A percentile compares a stretch with the other conserved stretches of the same genome.
Evolutionary conservation across 495 filamentous ascomycete species (phyloP).

Genomic region (Rusavskia elegans): DNA sequence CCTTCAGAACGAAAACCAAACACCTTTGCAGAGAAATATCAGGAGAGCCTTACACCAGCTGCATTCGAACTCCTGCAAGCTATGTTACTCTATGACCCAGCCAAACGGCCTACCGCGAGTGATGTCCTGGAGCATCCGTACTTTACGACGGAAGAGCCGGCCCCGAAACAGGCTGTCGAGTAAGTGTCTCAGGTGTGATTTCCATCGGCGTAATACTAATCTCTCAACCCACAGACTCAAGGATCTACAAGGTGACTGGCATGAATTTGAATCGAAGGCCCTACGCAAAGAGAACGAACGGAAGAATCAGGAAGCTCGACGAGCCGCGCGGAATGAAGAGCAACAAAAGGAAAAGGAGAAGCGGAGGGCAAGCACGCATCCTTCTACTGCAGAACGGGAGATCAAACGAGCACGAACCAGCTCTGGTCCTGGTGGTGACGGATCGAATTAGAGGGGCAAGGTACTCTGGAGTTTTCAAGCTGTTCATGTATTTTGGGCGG

Average conservation of each 20-base stretch:
- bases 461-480: background rate
- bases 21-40: slow-evolving; percentile 73
- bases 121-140: slow-evolving; percentile 83
- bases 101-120: slow-evolving; percentile 65
- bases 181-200: slow-evolving; percentile 29
- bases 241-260: slow-evolving; percentile 87
- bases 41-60: slow-evolving; percentile 49
- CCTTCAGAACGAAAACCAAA: slow-evolving; percentile 58
- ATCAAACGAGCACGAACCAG: slow-evolving; percentile 8
- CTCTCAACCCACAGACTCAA: slow-evolving; percentile 40
- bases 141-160: slow-evolving; percentile 70
- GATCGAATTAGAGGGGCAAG: slow-evolving; percentile 4
- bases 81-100: slow-evolving; percentile 81
- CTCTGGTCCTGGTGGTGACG: slow-evolving; percentile 8
- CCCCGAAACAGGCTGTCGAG: slow-evolving; percentile 65
- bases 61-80: slow-evolving; percentile 67
- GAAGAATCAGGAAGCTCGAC: slow-evolving; percentile 56
- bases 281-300: slow-evolving; percentile 79
- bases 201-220: slow-evolving; percentile 18
- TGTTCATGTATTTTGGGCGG: background rate
- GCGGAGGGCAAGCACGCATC: slow-evolving; percentile 19
- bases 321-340: slow-evolving; percentile 24
- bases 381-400: slow-evolving; percentile 8
- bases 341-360: slow-evolving; percentile 38
- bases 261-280: slow-evolving; percentile 97